Evolutionary conservation across 768 basidiomycete genomes (phyloP).

Genomic region (Suillus alpinus): DNA sequence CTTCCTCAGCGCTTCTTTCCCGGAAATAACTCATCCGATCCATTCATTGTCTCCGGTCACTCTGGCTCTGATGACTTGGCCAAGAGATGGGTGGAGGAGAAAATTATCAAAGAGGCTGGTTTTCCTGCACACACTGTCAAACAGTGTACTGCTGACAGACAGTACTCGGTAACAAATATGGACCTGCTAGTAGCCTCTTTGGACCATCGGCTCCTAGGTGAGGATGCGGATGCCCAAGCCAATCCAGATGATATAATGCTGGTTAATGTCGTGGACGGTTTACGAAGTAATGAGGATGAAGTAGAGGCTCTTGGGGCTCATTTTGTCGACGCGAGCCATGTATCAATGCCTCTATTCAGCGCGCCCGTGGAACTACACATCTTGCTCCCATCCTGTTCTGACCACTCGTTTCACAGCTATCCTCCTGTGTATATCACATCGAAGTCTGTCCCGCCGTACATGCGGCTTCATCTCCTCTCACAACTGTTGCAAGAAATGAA

Average conservation of each 20-base stretch:
- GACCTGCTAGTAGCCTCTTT: conserved; percentile 54
- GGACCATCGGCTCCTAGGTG: conserved; percentile 53
- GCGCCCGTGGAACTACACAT: conserved; percentile 68
- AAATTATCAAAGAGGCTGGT: conserved; percentile 79
- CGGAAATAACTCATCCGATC: conserved; percentile 58
- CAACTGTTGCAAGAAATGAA: conserved; percentile 57
- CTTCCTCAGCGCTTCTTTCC: conserved; percentile 74
- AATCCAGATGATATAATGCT: conserved; percentile 32
- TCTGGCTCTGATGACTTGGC: conserved; percentile 62
- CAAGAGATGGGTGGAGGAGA: conserved; percentile 76
- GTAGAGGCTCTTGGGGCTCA: conserved; percentile 55
- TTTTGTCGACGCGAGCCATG: conserved; percentile 42
- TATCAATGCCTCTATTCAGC: conserved; percentile 62
- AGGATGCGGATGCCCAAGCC: conserved; percentile 26
- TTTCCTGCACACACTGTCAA: conserved; percentile 74
- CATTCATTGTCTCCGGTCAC: conserved; percentile 67
- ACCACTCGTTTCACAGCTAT: conserved; percentile 46
- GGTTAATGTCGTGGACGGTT: conserved; percentile 4
- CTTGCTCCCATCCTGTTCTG: conserved; percentile 45
- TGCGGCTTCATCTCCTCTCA: conserved; percentile 79
- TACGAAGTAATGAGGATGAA: conserved; percentile 36
- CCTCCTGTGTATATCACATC: conserved; percentile 79
- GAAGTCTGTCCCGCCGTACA: conserved; percentile 65
- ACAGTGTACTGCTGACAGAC: conserved; percentile 40
- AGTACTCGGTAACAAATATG: conserved; percentile 42